Evolutionary conservation across 257 asterid genomes (phyloP), one percentile per base, ranked within the genome.

Genomic region (Solanum tacnaense): DNA sequence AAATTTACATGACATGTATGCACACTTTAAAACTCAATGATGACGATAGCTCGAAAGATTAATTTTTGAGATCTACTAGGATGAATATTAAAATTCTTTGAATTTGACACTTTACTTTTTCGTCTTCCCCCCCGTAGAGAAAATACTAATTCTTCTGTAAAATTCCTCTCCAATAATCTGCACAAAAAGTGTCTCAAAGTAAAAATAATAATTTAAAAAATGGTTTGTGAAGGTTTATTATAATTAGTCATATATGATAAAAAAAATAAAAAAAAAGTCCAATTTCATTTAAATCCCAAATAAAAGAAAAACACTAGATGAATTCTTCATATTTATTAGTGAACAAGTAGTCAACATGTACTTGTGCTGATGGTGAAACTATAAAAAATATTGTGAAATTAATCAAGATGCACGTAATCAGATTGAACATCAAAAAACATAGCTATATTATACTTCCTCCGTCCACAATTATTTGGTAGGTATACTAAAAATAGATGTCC

Each of bases 401-500:
- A 58, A 32, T 82, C 6, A 2, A 44, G 5, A 20, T 32, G 2
- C 4, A 16, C 3, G 0, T 4, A 71, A 16, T 0, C 7, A 4
- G 3, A 25, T 13, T 9, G 0, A 36, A 76, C 27, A 9, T 1
- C 27, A 4, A 56, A 56, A 0, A 3, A 23, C 13, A 4, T 21
- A 21, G 5, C n/a, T 60, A 9, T 23, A 58, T 58, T 31, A 31
- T 31, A 31, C 32, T 31, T 31, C 32, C 32, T 31, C 32, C 32
- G 32, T 31, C n/a, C n/a, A n/a, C n/a, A n/a, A n/a, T n/a, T n/a
- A n/a, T n/a, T n/a, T n/a, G n/a, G n/a, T n/a, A n/a, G n/a, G n/a
- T n/a, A n/a, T n/a, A n/a, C n/a, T n/a, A n/a, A n/a, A n/a, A n/a
- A n/a, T n/a, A n/a, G n/a, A n/a, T n/a, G n/a, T n/a, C n/a, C n/a